Percentiles rank a stretch among this genome's conserved stretches.
These are phyloP conservation scores for Phytophthora megakarya DNA, from an alignment of 352 stramenopile species.

Conservation along the genomic window DNA sequence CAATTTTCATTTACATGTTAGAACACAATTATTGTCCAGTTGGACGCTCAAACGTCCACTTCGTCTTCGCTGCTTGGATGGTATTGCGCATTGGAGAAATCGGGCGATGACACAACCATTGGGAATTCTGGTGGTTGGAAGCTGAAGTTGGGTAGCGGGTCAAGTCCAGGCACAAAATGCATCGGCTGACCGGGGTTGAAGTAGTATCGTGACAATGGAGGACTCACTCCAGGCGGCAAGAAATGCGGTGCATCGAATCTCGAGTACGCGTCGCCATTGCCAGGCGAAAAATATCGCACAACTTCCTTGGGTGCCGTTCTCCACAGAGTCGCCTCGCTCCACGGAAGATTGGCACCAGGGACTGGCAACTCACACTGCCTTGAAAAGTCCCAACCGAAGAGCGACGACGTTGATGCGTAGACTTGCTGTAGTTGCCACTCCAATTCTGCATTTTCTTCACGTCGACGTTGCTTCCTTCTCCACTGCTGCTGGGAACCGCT, in stretches of 20 bases:
- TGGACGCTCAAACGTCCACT: slow-evolving; percentile 17
- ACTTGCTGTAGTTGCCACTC: slow-evolving; percentile 76
- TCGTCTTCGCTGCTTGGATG: slow-evolving; percentile 24
- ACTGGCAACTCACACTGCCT: slow-evolving; percentile 53
- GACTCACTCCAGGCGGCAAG: slow-evolving; percentile 7
- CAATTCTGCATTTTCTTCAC: slow-evolving; percentile 59
- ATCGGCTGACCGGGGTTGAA: slow-evolving; percentile 32
- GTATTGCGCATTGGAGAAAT: slow-evolving; percentile 35
- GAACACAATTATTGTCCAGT: neutral
- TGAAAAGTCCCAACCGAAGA: slow-evolving; percentile 82
- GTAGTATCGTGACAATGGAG: slow-evolving; percentile 55
- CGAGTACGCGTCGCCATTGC: slow-evolving; percentile 36
- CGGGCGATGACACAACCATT: slow-evolving; percentile 41
- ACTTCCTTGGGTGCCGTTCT: slow-evolving; percentile 71
- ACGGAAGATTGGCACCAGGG: slow-evolving; percentile 31
- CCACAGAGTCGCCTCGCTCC: slow-evolving; percentile 62
- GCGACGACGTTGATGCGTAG: slow-evolving; percentile 66
- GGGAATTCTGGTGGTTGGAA: slow-evolving; percentile 26
- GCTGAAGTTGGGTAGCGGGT: slow-evolving; percentile 15
- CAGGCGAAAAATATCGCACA: slow-evolving; percentile 69
- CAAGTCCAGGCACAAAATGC: slow-evolving; percentile 17
- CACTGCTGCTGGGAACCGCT: slow-evolving; percentile 10
- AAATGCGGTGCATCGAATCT: slow-evolving; percentile 31
- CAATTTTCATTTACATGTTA: too few relatives aligned
- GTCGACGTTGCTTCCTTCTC: slow-evolving; percentile 40